These are phyloP conservation scores for Ganoderma sinense DNA, from an alignment of 1,284 basidiomycete species.

Conservation along the genomic window DNA sequence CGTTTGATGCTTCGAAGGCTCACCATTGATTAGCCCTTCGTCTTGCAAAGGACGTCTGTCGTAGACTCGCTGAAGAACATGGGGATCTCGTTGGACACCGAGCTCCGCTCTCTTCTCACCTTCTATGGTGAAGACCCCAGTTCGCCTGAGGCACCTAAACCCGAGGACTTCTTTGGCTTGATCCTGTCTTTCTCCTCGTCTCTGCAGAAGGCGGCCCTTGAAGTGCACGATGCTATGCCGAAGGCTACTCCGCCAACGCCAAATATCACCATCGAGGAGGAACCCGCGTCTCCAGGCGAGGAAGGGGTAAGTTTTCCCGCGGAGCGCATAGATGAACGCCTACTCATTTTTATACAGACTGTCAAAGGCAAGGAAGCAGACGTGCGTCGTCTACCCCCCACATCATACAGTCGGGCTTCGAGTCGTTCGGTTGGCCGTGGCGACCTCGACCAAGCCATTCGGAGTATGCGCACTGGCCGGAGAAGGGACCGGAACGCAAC, in stretches of 20 bases:
- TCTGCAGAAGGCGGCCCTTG: conserved; percentile 82
- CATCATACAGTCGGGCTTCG: conserved; percentile 50
- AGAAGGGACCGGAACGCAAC: conserved; percentile 59
- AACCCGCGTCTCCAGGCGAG: conserved; percentile 31
- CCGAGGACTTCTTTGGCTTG: conserved; percentile 83
- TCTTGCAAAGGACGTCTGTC: conserved; percentile 53
- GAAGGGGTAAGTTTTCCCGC: conserved; percentile 38
- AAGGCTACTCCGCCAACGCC: conserved; percentile 41
- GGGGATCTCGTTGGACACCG: conserved; percentile 60
- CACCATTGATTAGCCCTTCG: conserved; percentile 59
- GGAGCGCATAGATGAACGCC: not conserved
- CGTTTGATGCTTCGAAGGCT: not conserved
- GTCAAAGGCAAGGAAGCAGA: conserved; percentile 44
- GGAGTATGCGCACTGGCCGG: conserved; percentile 77
- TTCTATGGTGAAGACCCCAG: conserved; percentile 81
- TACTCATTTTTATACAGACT: conserved; percentile 40
- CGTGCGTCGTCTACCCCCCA: conserved; percentile 40
- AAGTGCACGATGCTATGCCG: conserved; percentile 65
- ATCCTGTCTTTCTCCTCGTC: conserved; percentile 78
- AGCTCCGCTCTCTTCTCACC: conserved; percentile 62
- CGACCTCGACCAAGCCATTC: conserved; percentile 83
- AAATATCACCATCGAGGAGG: conserved; percentile 34
- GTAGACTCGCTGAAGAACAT: conserved; percentile 74
- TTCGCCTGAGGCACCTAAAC: conserved; percentile 66
- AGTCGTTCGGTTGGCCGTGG: conserved; percentile 71